Conservation (phyloP, 2,329 filamentous ascomycete species). For the Epichloe hybrida region DNA sequence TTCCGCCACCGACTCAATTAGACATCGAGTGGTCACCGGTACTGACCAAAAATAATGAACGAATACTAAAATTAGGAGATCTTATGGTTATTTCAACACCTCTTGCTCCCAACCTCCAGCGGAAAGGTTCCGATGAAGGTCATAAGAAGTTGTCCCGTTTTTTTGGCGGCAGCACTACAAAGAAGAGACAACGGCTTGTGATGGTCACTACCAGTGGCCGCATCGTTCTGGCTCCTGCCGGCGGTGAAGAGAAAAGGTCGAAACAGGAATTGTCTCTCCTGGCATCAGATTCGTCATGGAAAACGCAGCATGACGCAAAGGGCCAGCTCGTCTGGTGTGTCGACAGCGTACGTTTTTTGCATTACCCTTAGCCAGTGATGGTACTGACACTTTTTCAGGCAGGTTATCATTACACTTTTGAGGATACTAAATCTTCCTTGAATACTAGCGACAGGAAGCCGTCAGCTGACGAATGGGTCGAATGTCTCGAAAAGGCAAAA, state of each 20-base stretch:
- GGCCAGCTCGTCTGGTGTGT: constrained; percentile 80
- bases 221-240: constrained; percentile 78
- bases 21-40: constrained; percentile 99
- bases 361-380: not conserved
- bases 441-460: constrained; percentile 48
- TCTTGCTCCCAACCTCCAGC: constrained; percentile 58
- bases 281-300: constrained; percentile 62
- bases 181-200: constrained; percentile 84
- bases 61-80: constrained; percentile 89
- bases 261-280: constrained; percentile 87
- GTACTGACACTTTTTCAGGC: constrained; percentile 40
- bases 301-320: constrained; percentile 70
- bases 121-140: constrained; percentile 55
- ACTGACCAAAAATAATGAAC: constrained; percentile 76
- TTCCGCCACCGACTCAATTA: constrained; percentile 89
- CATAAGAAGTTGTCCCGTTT: constrained; percentile 89
- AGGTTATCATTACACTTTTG: constrained; percentile 84
- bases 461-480: constrained; percentile 82
- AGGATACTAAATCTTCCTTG: constrained; percentile 65
- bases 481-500: constrained; percentile 71
- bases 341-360: constrained; percentile 62
- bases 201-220: constrained; percentile 89
- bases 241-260: constrained; percentile 88
- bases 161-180: constrained; percentile 80
- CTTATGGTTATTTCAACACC: constrained; percentile 71